These are phyloP conservation scores for Zanthoxylum bungeanum DNA, from an alignment of 345 rosid species.

Conservation along the genomic window DNA sequence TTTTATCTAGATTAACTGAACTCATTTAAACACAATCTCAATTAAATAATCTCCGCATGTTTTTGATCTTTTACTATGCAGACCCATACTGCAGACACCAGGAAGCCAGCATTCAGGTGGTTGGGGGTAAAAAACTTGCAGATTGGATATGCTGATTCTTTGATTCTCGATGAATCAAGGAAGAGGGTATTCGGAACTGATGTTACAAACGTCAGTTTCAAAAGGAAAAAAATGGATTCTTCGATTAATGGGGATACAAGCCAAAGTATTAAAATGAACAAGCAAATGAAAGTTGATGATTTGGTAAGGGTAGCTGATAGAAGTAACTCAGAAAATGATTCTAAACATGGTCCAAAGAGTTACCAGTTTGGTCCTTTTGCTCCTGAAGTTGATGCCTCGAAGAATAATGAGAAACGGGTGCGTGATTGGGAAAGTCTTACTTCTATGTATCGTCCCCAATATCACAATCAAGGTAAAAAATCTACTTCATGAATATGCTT, in stretches of 20 bases:
- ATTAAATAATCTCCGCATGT: neutral
- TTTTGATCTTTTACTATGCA: slow-evolving; percentile 28
- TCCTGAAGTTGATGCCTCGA: neutral
- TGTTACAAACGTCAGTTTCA: slow-evolving; percentile 16
- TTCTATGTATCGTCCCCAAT: neutral
- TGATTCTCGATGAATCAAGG: slow-evolving; percentile 7
- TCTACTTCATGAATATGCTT: too few species aligned
- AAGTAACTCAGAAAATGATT: slow-evolving; percentile 32
- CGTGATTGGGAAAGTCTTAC: neutral
- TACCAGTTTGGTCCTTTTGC: neutral
- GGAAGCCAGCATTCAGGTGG: slow-evolving; percentile 83
- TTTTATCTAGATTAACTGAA: neutral
- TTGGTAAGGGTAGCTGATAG: slow-evolving; percentile 20
- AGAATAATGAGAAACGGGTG: neutral
- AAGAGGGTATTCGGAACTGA: slow-evolving; percentile 28
- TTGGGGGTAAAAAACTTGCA: slow-evolving; percentile 42
- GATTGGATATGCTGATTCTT: slow-evolving; percentile 20
- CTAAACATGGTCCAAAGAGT: slow-evolving; percentile 34
- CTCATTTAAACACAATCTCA: neutral
- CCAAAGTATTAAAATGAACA: slow-evolving; percentile 27
- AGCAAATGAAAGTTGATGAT: slow-evolving; percentile 35
- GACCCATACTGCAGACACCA: slow-evolving; percentile 68
- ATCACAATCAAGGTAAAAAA: neutral
- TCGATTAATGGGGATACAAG: slow-evolving; percentile 27
- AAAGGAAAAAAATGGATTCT: slow-evolving; percentile 43